Evolutionary conservation across 768 basidiomycete genomes (phyloP).

Genomic region (Lentinula detonsa): DNA sequence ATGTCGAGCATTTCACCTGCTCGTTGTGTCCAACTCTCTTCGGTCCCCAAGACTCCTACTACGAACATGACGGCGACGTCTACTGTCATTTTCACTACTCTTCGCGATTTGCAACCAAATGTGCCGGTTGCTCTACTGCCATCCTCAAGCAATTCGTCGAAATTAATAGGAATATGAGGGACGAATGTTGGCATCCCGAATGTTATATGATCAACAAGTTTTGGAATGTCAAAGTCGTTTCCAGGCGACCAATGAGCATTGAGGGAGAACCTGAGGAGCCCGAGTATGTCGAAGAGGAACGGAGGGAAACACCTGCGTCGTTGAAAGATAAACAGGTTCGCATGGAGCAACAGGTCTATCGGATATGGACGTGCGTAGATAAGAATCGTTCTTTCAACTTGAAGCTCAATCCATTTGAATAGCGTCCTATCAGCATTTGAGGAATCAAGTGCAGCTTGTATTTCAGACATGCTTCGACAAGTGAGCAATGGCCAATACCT

Average conservation of each 20-base stretch:
- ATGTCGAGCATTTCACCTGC: slow-evolving; percentile 99
- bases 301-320: slow-evolving; percentile 65
- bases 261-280: slow-evolving; percentile 45
- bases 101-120: slow-evolving; percentile 96
- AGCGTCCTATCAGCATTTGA: slow-evolving; percentile 96
- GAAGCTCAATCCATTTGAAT: slow-evolving; percentile 4
- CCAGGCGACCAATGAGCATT: slow-evolving; percentile 61
- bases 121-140: slow-evolving; percentile 94
- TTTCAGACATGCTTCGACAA: slow-evolving; percentile 96
- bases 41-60: slow-evolving; percentile 97
- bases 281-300: slow-evolving; percentile 72
- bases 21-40: slow-evolving; percentile 94
- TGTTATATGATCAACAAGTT: slow-evolving; percentile 99
- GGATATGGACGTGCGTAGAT: slow-evolving; percentile 92
- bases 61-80: slow-evolving; percentile 96
- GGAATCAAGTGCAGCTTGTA: slow-evolving; percentile 98
- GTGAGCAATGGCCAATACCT: slow-evolving; percentile 96
- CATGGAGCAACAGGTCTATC: slow-evolving; percentile 97
- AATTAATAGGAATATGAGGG: slow-evolving; percentile 95
- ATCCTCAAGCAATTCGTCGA: slow-evolving; percentile 99
- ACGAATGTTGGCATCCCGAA: slow-evolving; percentile 99
- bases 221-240: slow-evolving; percentile 96
- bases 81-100: slow-evolving; percentile 99
- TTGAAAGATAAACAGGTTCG: slow-evolving; percentile 85
- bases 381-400: slow-evolving; percentile 1